A percentile compares a stretch with the other conserved stretches of the same genome.
These are phyloP conservation scores for Lichtheimia ornata DNA, from an alignment of 371 early-diverging fungal genomes.

Conservation along the genomic window DNA sequence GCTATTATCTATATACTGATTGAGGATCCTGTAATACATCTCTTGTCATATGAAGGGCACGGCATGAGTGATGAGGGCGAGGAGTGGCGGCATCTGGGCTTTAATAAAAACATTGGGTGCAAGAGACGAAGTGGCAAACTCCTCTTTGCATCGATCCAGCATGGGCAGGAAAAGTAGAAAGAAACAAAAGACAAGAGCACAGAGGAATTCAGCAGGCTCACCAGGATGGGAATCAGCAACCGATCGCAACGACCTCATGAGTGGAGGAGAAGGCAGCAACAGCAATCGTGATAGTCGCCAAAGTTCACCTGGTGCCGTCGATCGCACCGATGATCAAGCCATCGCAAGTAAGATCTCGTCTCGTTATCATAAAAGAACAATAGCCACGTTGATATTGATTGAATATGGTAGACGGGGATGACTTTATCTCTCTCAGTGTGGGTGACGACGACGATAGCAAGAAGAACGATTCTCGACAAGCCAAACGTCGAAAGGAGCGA, in stretches of 20 bases:
- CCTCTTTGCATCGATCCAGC: not conserved
- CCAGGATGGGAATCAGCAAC: not conserved
- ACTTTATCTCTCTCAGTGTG: slow-evolving; percentile 7
- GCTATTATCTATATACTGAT: not conserved
- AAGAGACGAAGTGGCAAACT: too few species aligned
- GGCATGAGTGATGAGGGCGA: too few species aligned
- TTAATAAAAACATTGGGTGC: too few species aligned
- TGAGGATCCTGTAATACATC: not conserved
- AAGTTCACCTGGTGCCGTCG: too few species aligned
- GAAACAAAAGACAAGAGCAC: not conserved
- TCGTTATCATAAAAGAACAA: not conserved
- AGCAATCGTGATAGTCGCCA: not conserved
- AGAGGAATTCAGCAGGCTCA: not conserved
- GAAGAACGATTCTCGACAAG: not conserved
- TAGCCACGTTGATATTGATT: not conserved
- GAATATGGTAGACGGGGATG: slow-evolving; percentile 1
- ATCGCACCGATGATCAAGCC: not conserved
- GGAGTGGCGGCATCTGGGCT: too few species aligned
- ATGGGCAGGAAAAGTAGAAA: not conserved
- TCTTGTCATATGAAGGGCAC: too few species aligned
- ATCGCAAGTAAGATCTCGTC: not conserved
- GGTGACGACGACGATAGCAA: not conserved
- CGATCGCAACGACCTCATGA: too few species aligned
- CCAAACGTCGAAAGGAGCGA: not conserved
- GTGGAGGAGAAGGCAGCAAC: not conserved